Evolutionary conservation across 2,329 filamentous ascomycete species (phyloP).

Genomic region (Thelonectria olida): DNA sequence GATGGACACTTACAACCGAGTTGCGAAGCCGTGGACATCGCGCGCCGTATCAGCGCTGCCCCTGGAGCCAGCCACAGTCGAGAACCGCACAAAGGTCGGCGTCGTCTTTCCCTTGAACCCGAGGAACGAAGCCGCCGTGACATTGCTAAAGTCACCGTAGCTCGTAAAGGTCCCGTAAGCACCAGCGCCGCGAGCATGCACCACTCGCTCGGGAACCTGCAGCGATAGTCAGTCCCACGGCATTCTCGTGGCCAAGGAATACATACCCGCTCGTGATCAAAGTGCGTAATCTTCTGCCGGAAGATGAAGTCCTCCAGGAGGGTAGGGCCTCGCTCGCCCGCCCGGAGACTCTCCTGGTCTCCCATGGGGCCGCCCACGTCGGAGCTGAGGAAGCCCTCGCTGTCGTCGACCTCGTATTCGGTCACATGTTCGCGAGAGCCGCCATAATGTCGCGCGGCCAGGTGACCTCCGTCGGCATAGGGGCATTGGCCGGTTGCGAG

Average conservation of each 20-base stretch:
- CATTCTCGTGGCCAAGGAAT: not conserved
- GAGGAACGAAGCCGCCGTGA: constrained; percentile 75
- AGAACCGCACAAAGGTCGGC: constrained; percentile 75
- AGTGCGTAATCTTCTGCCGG: constrained; percentile 75
- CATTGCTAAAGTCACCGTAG: constrained; percentile 72
- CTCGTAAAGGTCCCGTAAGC: constrained; percentile 77
- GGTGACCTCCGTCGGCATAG: constrained; percentile 41
- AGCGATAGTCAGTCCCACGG: constrained; percentile 22
- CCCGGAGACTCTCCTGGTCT: constrained; percentile 73
- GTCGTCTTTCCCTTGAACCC: constrained; percentile 63
- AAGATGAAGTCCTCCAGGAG: constrained; percentile 78
- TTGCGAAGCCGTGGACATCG: constrained; percentile 78
- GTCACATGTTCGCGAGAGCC: constrained; percentile 46
- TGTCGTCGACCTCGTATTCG: constrained; percentile 60
- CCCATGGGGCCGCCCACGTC: constrained; percentile 75
- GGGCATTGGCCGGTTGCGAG: constrained; percentile 46
- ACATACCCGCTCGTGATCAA: constrained; percentile 74
- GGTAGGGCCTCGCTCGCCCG: constrained; percentile 73
- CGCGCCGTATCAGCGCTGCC: constrained; percentile 76
- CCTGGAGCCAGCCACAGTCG: constrained; percentile 74
- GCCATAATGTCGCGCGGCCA: constrained; percentile 39
- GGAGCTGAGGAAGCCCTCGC: constrained; percentile 66
- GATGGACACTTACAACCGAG: constrained; percentile 45
- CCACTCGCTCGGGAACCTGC: constrained; percentile 68
- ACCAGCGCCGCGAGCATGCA: constrained; percentile 75